A percentile compares a stretch with the other conserved stretches of the same genome.
These are phyloP conservation scores for Rubia occidens DNA, from an alignment of 305 asterid genomes.

Conservation along the genomic window DNA sequence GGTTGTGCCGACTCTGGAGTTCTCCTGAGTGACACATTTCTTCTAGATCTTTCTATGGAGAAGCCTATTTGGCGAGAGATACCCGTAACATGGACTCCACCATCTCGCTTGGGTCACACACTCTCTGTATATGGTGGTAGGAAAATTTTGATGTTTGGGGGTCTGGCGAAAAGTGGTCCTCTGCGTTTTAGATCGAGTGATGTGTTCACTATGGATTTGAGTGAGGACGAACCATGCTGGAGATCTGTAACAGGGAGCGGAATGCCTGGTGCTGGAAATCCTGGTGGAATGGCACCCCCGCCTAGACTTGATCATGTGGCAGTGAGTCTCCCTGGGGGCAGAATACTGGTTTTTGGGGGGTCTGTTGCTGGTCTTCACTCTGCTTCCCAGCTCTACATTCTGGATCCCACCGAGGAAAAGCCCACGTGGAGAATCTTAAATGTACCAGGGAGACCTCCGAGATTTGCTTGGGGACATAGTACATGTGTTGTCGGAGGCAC, in stretches of 20 bases:
- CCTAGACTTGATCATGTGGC: conserved; percentile 93
- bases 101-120: conserved; percentile 78
- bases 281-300: conserved; percentile 81
- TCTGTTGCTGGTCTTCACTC: conserved; percentile 92
- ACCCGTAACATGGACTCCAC: conserved; percentile 78
- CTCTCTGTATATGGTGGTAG: conserved; percentile 67
- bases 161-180: conserved; percentile 85
- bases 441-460: conserved; percentile 81
- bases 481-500: conserved; percentile 90
- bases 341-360: conserved; percentile 75
- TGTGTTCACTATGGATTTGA: conserved; percentile 75
- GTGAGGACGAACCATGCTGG: conserved; percentile 84
- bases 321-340: conserved; percentile 75
- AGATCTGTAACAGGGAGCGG: conserved; percentile 74
- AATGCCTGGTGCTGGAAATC: conserved; percentile 89
- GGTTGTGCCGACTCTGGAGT: conserved; percentile 88
- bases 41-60: conserved; percentile 68
- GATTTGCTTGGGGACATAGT: conserved; percentile 86
- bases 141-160: conserved; percentile 84
- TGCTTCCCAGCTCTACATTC: conserved; percentile 75
- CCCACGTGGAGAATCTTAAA: conserved; percentile 89
- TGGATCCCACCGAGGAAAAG: conserved; percentile 83
- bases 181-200: conserved; percentile 79
- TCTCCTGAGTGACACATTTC: conserved; percentile 66
- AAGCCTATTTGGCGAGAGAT: conserved; percentile 79